Evolutionary conservation across 1,284 basidiomycete genomes (phyloP).

Genomic region (Caloboletus inedulis): DNA sequence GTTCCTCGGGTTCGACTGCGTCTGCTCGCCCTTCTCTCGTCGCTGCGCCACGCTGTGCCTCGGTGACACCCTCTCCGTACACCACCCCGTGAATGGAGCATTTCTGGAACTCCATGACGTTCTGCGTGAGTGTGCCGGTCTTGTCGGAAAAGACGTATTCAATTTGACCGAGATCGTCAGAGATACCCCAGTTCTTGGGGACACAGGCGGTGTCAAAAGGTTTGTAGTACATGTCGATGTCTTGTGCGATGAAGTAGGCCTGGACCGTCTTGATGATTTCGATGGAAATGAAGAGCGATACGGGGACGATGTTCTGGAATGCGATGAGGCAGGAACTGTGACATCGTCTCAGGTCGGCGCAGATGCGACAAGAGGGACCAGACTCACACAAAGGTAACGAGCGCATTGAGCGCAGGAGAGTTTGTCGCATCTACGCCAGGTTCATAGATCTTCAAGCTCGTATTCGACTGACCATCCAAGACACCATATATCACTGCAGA

Average conservation of each 20-base stretch:
- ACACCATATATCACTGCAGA: constrained; percentile 76
- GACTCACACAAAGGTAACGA: constrained; percentile 88
- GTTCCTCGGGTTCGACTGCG: constrained; percentile 65
- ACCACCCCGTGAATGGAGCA: constrained; percentile 88
- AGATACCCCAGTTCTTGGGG: constrained; percentile 98
- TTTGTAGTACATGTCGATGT: constrained; percentile 95
- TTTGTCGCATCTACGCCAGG: constrained; percentile 57
- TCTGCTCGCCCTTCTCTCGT: constrained; percentile 57
- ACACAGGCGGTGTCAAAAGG: constrained; percentile 86
- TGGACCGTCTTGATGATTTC: constrained; percentile 98
- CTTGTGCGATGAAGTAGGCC: constrained; percentile 96
- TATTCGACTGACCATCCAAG: constrained; percentile 58
- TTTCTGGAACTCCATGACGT: constrained; percentile 98
- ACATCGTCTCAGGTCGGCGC: constrained; percentile 10
- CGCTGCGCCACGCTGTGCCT: too few relatives aligned
- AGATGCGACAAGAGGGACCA: not conserved
- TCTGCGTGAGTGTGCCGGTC: constrained; percentile 94
- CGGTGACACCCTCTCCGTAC: too few relatives aligned
- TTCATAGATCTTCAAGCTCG: constrained; percentile 77
- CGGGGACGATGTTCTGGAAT: constrained; percentile 97
- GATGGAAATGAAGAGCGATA: constrained; percentile 96
- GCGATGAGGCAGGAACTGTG: constrained; percentile 81
- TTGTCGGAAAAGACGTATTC: constrained; percentile 99
- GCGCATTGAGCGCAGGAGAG: constrained; percentile 68
- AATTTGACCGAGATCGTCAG: constrained; percentile 97